Conservation (phyloP, 2,329 filamentous ascomycete genomes). For the Phyllosticta capitalensis region DNA sequence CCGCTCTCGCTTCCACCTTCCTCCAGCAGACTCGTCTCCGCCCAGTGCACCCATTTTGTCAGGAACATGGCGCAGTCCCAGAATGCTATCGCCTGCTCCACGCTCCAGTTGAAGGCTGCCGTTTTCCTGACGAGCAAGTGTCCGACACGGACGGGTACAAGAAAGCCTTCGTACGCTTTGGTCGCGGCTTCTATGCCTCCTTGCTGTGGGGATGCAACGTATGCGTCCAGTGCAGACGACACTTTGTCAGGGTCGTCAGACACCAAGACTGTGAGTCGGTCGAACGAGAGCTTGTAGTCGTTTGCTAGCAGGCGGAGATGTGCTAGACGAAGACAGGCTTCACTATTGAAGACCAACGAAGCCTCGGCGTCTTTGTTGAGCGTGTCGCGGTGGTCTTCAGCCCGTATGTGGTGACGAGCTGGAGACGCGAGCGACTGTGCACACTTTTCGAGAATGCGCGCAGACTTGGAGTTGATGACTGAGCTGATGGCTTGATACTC, state of each 20-base stretch:
- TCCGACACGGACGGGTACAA: conserved; percentile 20
- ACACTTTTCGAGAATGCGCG: conserved; percentile 21
- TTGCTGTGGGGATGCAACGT: conserved; percentile 17
- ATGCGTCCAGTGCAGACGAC: conserved; percentile 16
- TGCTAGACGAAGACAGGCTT: conserved; percentile 24
- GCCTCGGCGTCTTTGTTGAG: conserved; percentile 19
- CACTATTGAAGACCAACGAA: conserved; percentile 26
- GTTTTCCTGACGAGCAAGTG: conserved; percentile 23
- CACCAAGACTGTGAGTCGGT: conserved; percentile 21
- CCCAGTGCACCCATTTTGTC: conserved; percentile 25
- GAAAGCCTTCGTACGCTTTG: conserved; percentile 20
- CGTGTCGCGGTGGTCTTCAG: conserved; percentile 11
- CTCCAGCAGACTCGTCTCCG: conserved; percentile 14
- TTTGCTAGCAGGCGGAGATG: conserved; percentile 23
- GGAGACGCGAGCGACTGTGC: conserved; percentile 13
- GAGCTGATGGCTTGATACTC: not conserved
- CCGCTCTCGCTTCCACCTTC: not conserved
- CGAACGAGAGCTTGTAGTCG: conserved; percentile 14
- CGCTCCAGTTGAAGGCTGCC: conserved; percentile 23
- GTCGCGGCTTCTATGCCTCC: conserved; percentile 18
- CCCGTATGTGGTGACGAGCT: not conserved
- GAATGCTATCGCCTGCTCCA: conserved; percentile 26
- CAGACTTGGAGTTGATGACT: conserved; percentile 12
- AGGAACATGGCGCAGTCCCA: conserved; percentile 26
- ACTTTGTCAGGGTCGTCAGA: conserved; percentile 20